Evolutionary conservation across 305 asterid genomes (phyloP).

Genomic region (Fraxinus velutina): DNA sequence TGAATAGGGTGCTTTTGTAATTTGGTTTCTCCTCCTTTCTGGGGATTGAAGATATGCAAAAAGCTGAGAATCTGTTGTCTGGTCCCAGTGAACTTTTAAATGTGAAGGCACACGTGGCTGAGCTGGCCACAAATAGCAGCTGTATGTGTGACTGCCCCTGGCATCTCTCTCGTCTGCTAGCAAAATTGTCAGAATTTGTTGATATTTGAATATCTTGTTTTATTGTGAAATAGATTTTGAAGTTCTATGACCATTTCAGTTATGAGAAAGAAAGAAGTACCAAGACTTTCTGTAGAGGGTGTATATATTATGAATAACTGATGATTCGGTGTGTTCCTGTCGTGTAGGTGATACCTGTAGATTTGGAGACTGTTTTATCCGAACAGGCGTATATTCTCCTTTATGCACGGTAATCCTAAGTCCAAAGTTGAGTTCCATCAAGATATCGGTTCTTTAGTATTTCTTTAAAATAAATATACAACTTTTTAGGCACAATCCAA

Average conservation of each 20-base stretch:
- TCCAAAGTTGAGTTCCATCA: not conserved
- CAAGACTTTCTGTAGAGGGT: not conserved
- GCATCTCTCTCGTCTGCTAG: not conserved
- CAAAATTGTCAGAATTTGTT: not conserved
- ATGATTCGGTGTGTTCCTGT: not conserved
- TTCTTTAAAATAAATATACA: not conserved
- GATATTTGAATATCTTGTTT: not conserved
- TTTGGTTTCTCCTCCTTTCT: not conserved
- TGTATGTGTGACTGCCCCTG: not conserved
- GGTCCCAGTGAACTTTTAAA: not conserved
- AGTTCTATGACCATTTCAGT: not conserved
- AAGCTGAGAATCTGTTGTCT: not conserved
- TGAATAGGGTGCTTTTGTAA: not conserved
- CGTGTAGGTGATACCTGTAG: slow-evolving; percentile 47
- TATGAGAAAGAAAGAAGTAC: not conserved
- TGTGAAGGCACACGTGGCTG: not conserved
- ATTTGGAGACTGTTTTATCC: slow-evolving; percentile 46
- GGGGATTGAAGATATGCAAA: not conserved
- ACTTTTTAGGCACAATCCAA: slow-evolving; percentile 34
- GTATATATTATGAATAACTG: not conserved
- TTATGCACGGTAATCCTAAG: slow-evolving; percentile 41
- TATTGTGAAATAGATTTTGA: not conserved
- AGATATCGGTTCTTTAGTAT: not conserved
- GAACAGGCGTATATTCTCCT: slow-evolving; percentile 56
- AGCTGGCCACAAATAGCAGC: not conserved